A percentile compares a stretch with the other conserved stretches of the same genome.
Evolutionary conservation across 2,329 filamentous ascomycete genomes (phyloP).

Genomic region (Fusarium stilboides): DNA sequence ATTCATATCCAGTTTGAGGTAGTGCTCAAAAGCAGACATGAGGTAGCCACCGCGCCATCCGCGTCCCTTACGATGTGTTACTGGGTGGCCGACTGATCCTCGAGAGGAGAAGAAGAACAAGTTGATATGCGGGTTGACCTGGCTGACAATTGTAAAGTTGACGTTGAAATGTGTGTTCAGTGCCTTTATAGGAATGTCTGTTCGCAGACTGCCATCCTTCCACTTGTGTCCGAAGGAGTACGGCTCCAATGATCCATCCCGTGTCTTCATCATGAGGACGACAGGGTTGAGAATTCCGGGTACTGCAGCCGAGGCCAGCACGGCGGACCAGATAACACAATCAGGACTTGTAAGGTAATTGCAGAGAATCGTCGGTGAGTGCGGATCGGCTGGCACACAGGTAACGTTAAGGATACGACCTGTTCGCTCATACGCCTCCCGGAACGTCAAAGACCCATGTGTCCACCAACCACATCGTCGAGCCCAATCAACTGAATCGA

Average conservation of each 20-base stretch:
- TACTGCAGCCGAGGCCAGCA: constrained; percentile 93
- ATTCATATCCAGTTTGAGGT: constrained; percentile 94
- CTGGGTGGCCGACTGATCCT: constrained; percentile 90
- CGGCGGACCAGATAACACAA: constrained; percentile 98
- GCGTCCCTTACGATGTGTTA: constrained; percentile 92
- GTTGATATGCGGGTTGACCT: constrained; percentile 98
- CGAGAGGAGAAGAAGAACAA: constrained; percentile 98
- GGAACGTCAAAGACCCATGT: constrained; percentile 91
- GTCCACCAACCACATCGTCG: constrained; percentile 90
- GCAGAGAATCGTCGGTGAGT: constrained; percentile 90
- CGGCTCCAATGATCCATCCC: constrained; percentile 82
- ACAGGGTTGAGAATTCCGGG: constrained; percentile 96
- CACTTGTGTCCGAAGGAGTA: constrained; percentile 99
- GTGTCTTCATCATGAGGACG: constrained; percentile 90
- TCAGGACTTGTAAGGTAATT: constrained; percentile 97
- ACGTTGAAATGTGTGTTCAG: constrained; percentile 98
- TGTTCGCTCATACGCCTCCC: constrained; percentile 93
- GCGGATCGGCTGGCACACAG: constrained; percentile 95
- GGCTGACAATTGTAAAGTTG: constrained; percentile 90
- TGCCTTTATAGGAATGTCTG: constrained; percentile 94
- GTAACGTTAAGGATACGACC: constrained; percentile 96
- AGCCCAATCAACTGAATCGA: constrained; percentile 95
- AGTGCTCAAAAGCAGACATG: constrained; percentile 92
- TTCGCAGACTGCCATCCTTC: constrained; percentile 96
- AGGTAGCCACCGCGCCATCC: constrained; percentile 98